A percentile compares a stretch with the other conserved stretches of the same genome.
Evolutionary conservation across 495 filamentous ascomycete species (phyloP).

Genomic region (Daldinia bambusicola): DNA sequence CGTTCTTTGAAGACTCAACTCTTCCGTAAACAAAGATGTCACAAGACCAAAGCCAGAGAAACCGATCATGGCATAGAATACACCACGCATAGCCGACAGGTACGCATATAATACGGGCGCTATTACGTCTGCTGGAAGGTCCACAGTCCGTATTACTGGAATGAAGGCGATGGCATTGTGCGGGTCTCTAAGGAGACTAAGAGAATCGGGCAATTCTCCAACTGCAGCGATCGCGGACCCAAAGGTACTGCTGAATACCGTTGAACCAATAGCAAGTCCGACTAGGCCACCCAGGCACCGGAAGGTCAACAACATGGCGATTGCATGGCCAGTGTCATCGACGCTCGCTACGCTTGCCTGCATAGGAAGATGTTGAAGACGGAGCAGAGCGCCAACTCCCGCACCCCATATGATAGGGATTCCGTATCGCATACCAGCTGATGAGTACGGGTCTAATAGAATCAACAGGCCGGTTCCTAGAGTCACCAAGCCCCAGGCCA

Average conservation of each 20-base stretch:
- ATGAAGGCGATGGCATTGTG: slow-evolving; percentile 40
- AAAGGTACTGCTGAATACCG: slow-evolving; percentile 49
- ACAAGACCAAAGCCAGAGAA: slow-evolving; percentile 36
- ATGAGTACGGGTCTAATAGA: slow-evolving; percentile 33
- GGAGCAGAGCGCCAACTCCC: slow-evolving; percentile 46
- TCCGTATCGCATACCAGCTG: slow-evolving; percentile 23
- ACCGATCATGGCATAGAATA: slow-evolving; percentile 40
- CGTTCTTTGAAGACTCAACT: slow-evolving; percentile 32
- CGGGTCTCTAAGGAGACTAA: slow-evolving; percentile 20
- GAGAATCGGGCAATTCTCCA: slow-evolving; percentile 27
- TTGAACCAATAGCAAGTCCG: slow-evolving; percentile 51
- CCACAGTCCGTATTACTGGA: slow-evolving; percentile 27
- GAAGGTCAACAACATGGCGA: slow-evolving; percentile 50
- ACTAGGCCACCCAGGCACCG: slow-evolving; percentile 55
- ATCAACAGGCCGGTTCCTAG: slow-evolving; percentile 45
- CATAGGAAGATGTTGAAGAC: slow-evolving; percentile 46
- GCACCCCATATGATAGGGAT: slow-evolving; percentile 48
- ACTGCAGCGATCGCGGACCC: slow-evolving; percentile 23
- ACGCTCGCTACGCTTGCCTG: slow-evolving; percentile 51
- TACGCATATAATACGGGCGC: slow-evolving; percentile 29
- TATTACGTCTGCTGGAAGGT: slow-evolving; percentile 27
- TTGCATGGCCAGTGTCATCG: slow-evolving; percentile 55
- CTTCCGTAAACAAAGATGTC: slow-evolving; percentile 36
- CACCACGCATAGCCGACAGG: slow-evolving; percentile 30
- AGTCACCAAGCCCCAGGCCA: slow-evolving; percentile 42